Base-by-base conservation (phyloP, 1,284 basidiomycete species). In the Cerioporus squamosus region DNA sequence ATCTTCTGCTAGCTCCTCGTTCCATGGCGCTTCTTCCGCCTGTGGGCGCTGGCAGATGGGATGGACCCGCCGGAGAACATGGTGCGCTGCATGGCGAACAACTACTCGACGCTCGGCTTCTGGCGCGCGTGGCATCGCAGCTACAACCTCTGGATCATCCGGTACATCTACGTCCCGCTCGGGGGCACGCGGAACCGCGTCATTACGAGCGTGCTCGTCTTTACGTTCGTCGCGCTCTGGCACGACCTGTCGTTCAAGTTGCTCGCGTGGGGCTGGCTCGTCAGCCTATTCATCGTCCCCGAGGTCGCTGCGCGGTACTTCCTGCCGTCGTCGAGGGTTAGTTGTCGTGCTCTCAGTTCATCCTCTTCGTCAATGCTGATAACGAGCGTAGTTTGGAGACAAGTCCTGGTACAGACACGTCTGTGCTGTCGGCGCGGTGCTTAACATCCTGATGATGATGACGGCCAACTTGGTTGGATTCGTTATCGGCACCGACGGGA, bases 151-250 rank as follows among this genome's bases (percentile, higher is more conserved):
- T 99, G 97, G 97, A 83, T 96, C 49, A 88, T 97, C 43, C 81
- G 96, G 89, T 98, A 98, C 72, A 94, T 99, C 65, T 98, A 99
- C 75, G 81, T 99, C 29, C 97, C 97, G 0, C 79, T 98, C 8
- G 97, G 97, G 8, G 97, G 96, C 0, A 77, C 84, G 23, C 81
- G 83, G 47, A 86, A 87, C 62, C 75, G 85, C 2, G 70, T 91
- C 1, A 61, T 90, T 18, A 88, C 95, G 20, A 94, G 86, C 0
- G 64, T 91, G 6, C 76, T 97, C 18, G 88, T 98, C 29, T 99
- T 99, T 78, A 92, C 96, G 0, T 99, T 99, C 71, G 97, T 98
- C n/a, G 97, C 97, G 0, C 78, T 99, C 15, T 99, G 97, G 97
- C 97, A 99, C 70, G 97, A 98, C 71, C 80, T 99, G 0, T 91